A percentile compares a stretch with the other conserved stretches of the same genome.
These are phyloP conservation scores for Infundibulicybe gibba DNA, from an alignment of 768 basidiomycete species.

Conservation along the genomic window DNA sequence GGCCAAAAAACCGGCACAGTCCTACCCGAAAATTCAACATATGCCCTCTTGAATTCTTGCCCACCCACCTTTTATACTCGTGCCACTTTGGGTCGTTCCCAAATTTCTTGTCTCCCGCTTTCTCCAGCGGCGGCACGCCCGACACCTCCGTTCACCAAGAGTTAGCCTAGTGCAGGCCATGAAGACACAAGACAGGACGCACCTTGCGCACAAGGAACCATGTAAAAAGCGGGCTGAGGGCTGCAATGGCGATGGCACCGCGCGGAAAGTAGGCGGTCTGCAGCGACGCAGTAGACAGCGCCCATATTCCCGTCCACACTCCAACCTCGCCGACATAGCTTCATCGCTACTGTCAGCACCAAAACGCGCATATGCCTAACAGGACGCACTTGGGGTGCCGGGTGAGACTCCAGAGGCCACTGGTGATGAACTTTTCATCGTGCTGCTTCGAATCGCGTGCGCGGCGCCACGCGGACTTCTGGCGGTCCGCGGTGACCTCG, in stretches of 20 bases:
- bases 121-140: slow-evolving; percentile 71
- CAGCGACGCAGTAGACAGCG: slow-evolving; percentile 47
- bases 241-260: slow-evolving; percentile 40
- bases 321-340: slow-evolving; percentile 75
- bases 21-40: slow-evolving; percentile 14
- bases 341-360: background rate
- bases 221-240: slow-evolving; percentile 58
- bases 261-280: slow-evolving; percentile 40
- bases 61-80: slow-evolving; percentile 51
- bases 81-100: slow-evolving; percentile 51
- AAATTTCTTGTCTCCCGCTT: slow-evolving; percentile 50
- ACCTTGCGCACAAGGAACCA: slow-evolving; percentile 59
- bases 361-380: background rate
- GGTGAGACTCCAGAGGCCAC: slow-evolving; percentile 63
- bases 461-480: slow-evolving; percentile 62
- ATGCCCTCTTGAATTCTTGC: background rate
- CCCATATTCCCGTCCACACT: slow-evolving; percentile 66
- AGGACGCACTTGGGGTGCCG: slow-evolving; percentile 68
- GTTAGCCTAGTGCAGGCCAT: no score
- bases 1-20: slow-evolving; percentile 46
- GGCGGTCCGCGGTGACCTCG: slow-evolving; percentile 60
- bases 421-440: slow-evolving; percentile 65
- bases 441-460: slow-evolving; percentile 61
- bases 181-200: no score
- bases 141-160: slow-evolving; percentile 47